Percentiles rank a stretch among this genome's conserved stretches.
Conservation (phyloP, 1,139 yeast species). For the Hyphopichia khmerensis region DNA sequence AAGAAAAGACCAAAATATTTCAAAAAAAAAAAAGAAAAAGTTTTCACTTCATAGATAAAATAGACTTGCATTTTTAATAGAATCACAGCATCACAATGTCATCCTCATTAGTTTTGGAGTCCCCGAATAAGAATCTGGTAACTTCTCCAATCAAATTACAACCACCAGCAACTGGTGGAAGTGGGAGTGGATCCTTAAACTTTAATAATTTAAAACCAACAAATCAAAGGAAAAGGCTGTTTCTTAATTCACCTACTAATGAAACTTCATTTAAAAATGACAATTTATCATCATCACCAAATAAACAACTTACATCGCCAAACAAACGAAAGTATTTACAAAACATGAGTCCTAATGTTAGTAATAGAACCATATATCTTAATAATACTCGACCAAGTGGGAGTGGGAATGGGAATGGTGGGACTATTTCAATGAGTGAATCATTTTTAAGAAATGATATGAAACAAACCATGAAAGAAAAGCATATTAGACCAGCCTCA, state of each 20-base stretch:
- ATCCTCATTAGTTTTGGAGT: not conserved
- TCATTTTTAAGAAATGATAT: not conserved
- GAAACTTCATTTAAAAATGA: not conserved
- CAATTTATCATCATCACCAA: not conserved
- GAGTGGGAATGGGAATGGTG: not conserved
- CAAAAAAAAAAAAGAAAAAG: not conserved
- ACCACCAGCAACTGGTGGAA: not conserved
- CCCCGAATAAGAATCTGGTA: not conserved
- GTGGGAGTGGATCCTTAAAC: not conserved
- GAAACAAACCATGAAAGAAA: not conserved
- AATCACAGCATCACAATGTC: not conserved
- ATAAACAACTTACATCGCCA: slow-evolving; percentile 19
- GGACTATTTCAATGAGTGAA: not conserved
- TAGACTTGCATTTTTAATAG: not conserved
- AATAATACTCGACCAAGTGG: not conserved
- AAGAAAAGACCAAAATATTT: not conserved
- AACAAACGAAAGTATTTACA: slow-evolving; percentile 33
- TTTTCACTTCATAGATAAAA: not conserved
- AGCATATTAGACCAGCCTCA: not conserved
- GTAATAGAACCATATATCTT: slow-evolving; percentile 25
- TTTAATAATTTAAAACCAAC: not conserved
- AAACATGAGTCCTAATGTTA: slow-evolving; percentile 45
- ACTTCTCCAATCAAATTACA: not conserved
- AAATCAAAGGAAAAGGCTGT: not conserved
- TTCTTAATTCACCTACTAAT: slow-evolving; percentile 2